phyloP scores from a whole-genome alignment of 2,329 filamentous ascomycete genomes.

The Chaetomium sp. region DNA sequence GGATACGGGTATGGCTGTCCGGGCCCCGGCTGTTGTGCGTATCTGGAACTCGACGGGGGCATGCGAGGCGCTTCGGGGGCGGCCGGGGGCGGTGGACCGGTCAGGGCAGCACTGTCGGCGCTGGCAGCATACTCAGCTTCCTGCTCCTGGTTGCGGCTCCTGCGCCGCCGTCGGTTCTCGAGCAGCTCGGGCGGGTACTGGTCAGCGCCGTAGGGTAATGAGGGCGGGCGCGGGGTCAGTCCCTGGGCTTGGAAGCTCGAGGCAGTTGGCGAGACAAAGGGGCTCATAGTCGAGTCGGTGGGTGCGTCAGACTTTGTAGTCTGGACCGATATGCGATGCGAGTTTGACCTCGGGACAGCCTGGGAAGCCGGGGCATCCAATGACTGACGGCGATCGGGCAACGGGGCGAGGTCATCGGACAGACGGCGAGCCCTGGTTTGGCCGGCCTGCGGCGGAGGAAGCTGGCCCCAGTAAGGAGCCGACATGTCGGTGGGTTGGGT shows the following conservation, averaged over 20 bases:
- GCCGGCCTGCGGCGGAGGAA: conserved; percentile 42
- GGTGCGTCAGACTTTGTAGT: conserved; percentile 49
- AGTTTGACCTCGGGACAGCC: conserved; percentile 37
- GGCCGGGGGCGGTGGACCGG: conserved; percentile 36
- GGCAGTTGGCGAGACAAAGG: conserved; percentile 48
- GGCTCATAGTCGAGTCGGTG: conserved; percentile 54
- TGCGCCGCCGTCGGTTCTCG: conserved; percentile 38
- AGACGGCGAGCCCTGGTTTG: conserved; percentile 33
- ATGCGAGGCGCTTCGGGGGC: conserved; percentile 56
- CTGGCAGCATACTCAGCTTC: conserved; percentile 29
- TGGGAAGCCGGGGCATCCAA: conserved; percentile 30
- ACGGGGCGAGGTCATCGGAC: conserved; percentile 29
- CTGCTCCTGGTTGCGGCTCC: conserved; percentile 38
- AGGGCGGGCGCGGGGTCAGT: conserved; percentile 54
- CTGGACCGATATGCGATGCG: conserved; percentile 46
- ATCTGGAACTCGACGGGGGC: conserved; percentile 49
- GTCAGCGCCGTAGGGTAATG: conserved; percentile 42
- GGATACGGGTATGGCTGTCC: conserved; percentile 39
- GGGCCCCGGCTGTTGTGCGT: too few relatives aligned
- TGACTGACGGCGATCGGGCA: conserved; percentile 29
- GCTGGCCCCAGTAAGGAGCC: conserved; percentile 52
- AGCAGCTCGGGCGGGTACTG: conserved; percentile 37
- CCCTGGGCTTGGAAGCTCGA: conserved; percentile 46
- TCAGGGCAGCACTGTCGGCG: conserved; percentile 16
- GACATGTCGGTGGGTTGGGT: conserved; percentile 34